Base-by-base conservation (phyloP, 2,329 filamentous ascomycete genomes). In the Daldinia sp. region DNA sequence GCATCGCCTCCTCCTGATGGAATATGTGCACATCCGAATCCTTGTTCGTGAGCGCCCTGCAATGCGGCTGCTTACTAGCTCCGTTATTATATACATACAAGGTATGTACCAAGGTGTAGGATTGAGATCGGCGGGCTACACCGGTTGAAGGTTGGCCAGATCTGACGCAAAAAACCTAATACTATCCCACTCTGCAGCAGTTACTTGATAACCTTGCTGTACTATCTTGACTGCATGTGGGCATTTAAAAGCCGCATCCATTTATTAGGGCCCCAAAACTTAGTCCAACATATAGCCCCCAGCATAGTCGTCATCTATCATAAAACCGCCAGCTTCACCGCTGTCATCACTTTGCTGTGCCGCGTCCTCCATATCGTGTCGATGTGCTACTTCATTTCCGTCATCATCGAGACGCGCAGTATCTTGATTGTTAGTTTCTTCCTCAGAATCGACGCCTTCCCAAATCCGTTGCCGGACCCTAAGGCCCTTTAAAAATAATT, bases 381-480 rank as follows among this genome's bases (percentile, higher is more conserved):
- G 65, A 10, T 59, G 39, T 13, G 42, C 62, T 51, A 75, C 73
- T 5, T 77, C 82, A 33, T 79, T 77, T 6, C 78, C 77, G 26
- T 79, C 66, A 51, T 77, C 81, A 51, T 77, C 81, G 53, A 80
- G 70, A 46, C 81, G 79, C 42, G 69, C 65, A 23, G 48, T 71
- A 7, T 68, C 71, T n/a, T 54, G 54, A 2, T 80, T 79, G 0
- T 78, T 79, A 44, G 79, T 79, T 63, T 85, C 82, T 39, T 86
- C 83, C 18, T 82, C 81, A 0, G 81, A 82, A 46, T 83, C 82
- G 3, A 87, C 86, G 1, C 86, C 85, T 0, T 83, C 87, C 78
- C 90, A 91, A 39, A 97, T 89, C 66, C 91, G 85, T 77, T 94
- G 89, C 33, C 89, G 85, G 46, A 98, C 93, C 42, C 93, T 85